phyloP scores from a whole-genome alignment of 371 early-diverging fungal species.

The Saksenaea vasiformis region DNA sequence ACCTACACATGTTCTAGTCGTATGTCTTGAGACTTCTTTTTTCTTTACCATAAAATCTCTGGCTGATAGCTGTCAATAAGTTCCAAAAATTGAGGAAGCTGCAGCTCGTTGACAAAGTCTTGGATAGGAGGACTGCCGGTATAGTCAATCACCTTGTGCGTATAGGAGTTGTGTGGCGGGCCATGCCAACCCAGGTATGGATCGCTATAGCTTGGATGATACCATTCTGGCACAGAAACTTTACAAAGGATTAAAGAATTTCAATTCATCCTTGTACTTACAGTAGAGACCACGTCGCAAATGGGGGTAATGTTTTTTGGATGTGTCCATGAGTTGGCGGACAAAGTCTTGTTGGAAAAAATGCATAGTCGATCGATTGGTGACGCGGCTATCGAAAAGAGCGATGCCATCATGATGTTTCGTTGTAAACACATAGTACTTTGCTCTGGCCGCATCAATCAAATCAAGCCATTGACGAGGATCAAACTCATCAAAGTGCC shows the following conservation, averaged over 20 bases:
- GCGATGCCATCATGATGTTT: constrained; percentile 48
- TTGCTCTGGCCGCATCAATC: constrained; percentile 23
- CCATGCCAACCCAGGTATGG: constrained; percentile 32
- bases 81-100: constrained; percentile 38
- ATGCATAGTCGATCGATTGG: constrained; percentile 23
- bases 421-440: constrained; percentile 40
- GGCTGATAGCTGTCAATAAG: constrained; percentile 28
- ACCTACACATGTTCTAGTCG: constrained; percentile 5
- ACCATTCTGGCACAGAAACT: constrained; percentile 51
- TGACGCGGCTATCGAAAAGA: constrained; percentile 34
- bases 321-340: constrained; percentile 20
- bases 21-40: background rate
- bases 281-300: constrained; percentile 42
- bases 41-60: constrained; percentile 35
- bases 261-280: constrained; percentile 9
- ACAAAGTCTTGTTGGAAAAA: constrained; percentile 35
- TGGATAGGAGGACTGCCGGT: constrained; percentile 23
- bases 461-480: constrained; percentile 31
- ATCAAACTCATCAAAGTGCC: constrained; percentile 24
- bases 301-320: constrained; percentile 29
- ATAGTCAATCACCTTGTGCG: constrained; percentile 17
- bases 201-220: constrained; percentile 33
- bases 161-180: constrained; percentile 32
- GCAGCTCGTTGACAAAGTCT: constrained; percentile 40
- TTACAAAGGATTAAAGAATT: background rate